Evolutionary conservation across 352 stramenopile genomes (phyloP).

Genomic region (Globisporangium cederbergense): DNA sequence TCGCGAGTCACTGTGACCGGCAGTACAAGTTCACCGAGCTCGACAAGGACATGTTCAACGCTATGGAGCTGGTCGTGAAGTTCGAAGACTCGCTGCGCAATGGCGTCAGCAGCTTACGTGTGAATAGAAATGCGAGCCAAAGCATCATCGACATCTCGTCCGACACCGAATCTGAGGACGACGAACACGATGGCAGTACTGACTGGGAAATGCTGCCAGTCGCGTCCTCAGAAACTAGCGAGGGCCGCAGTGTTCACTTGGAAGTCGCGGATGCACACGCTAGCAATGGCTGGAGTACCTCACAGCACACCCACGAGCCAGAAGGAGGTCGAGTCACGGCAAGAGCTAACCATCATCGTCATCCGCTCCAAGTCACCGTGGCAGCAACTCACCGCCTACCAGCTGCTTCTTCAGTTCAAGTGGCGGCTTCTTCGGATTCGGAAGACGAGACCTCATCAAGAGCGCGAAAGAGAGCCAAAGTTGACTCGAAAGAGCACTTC

Average conservation of each 20-base stretch:
- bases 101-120: not conserved
- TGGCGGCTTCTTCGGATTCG: not conserved
- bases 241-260: not conserved
- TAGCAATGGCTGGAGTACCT: too few relatives aligned
- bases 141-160: slow-evolving; percentile 9
- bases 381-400: not conserved
- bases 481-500: not conserved
- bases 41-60: slow-evolving; percentile 6
- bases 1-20: not conserved
- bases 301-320: not conserved
- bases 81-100: not conserved
- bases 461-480: not conserved
- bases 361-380: not conserved
- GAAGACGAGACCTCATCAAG: not conserved
- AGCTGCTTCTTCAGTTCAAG: not conserved
- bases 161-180: not conserved
- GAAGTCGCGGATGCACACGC: too few relatives aligned
- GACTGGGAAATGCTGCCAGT: slow-evolving; percentile 6
- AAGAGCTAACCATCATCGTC: not conserved
- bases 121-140: not conserved
- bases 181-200: not conserved
- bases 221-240: not conserved
- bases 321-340: not conserved
- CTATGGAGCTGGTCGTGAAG: not conserved
- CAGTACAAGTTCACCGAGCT: not conserved